Percentiles rank a stretch among this genome's conserved stretches.
These are phyloP conservation scores for Claviceps monticola DNA, from an alignment of 2,329 filamentous ascomycete genomes.

Conservation along the genomic window DNA sequence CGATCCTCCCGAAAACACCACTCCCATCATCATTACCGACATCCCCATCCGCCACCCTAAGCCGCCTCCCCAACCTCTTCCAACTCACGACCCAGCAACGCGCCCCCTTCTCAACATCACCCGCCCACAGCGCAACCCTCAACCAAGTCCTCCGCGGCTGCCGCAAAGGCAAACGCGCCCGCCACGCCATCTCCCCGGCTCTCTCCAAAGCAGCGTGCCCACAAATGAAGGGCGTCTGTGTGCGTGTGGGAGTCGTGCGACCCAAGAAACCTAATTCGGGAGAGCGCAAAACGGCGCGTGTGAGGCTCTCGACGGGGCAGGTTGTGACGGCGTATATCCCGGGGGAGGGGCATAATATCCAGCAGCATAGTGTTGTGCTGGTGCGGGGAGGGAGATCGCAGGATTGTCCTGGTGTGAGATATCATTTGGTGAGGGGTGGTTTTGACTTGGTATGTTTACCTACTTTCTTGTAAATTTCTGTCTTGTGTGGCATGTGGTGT, in stretches of 20 bases:
- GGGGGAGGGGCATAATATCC: constrained; percentile 95
- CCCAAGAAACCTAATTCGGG: constrained; percentile 99
- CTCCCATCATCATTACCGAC: not conserved
- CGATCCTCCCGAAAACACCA: constrained; percentile 6
- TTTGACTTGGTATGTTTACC: constrained; percentile 68
- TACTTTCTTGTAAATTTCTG: not conserved
- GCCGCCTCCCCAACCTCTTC: not conserved
- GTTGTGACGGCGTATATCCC: constrained; percentile 90
- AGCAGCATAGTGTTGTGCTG: constrained; percentile 95
- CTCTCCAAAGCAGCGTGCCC: constrained; percentile 56
- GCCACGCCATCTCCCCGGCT: constrained; percentile 79
- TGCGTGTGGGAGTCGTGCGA: constrained; percentile 85
- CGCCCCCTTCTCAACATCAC: constrained; percentile 43
- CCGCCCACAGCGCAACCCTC: constrained; percentile 46
- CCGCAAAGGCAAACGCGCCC: constrained; percentile 63
- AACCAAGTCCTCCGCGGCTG: constrained; percentile 67
- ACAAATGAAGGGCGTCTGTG: constrained; percentile 85
- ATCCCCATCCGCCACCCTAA: not conserved
- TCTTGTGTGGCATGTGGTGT: not conserved
- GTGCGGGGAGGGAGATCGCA: constrained; percentile 87
- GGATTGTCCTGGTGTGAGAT: constrained; percentile 97
- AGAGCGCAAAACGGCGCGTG: constrained; percentile 87
- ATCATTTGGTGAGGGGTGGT: constrained; percentile 81
- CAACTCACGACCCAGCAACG: not conserved
- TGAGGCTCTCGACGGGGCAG: constrained; percentile 74